phyloP scores from a whole-genome alignment of 2,329 filamentous ascomycete species.

The Cladosporium sp. region DNA sequence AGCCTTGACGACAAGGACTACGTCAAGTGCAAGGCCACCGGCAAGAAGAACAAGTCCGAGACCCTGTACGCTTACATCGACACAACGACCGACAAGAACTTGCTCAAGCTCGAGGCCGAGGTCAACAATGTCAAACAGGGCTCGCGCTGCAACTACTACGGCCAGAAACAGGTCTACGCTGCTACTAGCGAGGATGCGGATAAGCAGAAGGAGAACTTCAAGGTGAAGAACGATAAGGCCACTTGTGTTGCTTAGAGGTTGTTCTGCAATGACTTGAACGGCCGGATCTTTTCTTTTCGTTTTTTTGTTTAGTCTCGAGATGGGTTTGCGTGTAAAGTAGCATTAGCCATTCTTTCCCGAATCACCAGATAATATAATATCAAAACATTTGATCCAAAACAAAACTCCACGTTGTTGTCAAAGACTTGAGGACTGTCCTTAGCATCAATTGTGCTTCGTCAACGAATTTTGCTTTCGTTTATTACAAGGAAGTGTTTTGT shows the following conservation, averaged over 20 bases:
- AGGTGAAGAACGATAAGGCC: conserved; percentile 16
- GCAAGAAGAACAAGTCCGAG: conserved; percentile 14
- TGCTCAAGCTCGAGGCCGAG: conserved; percentile 20
- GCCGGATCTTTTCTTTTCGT: no score
- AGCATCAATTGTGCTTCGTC: no score
- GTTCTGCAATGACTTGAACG: no score
- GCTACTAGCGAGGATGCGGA: conserved; percentile 18
- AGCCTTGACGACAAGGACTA: conserved; percentile 18
- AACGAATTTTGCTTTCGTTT: no score
- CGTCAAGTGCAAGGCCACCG: conserved; percentile 18
- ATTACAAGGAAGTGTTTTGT: no score
- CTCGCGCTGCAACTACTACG: conserved; percentile 16
- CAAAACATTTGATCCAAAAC: no score
- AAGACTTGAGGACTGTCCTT: no score
- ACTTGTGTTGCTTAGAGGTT: conserved; percentile 17
- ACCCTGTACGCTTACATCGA: conserved; percentile 20
- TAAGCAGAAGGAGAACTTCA: conserved; percentile 18
- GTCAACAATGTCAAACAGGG: conserved; percentile 7
- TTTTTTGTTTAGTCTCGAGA: no score
- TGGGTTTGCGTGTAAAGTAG: no score
- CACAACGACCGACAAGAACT: conserved; percentile 16
- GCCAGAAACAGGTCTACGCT: conserved; percentile 21
- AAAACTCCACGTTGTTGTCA: no score
- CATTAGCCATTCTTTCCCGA: no score
- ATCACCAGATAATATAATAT: no score